A percentile compares a stretch with the other conserved stretches of the same genome.
These are phyloP conservation scores for Geosmithia putterillii DNA, from an alignment of 2,329 filamentous ascomycete species.

Conservation along the genomic window DNA sequence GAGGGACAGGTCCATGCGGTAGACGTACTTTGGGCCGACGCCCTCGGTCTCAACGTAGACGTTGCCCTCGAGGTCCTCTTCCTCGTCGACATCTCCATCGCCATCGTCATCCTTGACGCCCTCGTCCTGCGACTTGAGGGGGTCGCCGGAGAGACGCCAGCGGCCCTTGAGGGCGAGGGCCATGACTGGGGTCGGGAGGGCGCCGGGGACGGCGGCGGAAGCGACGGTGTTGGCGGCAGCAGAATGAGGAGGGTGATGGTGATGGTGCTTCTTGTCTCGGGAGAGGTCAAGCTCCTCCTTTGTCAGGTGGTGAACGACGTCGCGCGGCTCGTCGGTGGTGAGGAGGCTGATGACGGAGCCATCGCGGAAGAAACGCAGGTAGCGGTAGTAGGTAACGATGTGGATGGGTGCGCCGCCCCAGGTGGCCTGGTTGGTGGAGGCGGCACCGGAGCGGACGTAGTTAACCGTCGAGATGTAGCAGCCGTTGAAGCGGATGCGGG, in stretches of 20 bases:
- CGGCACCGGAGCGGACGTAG: conserved; percentile 74
- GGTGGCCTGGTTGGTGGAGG: conserved; percentile 55
- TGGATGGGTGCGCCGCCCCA: conserved; percentile 71
- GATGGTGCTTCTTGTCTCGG: conserved; percentile 5
- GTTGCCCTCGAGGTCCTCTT: conserved; percentile 45
- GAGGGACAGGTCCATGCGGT: conserved; percentile 67
- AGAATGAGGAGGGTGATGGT: conserved; percentile 6
- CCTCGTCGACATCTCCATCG: too few species aligned
- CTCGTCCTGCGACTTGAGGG: conserved; percentile 11
- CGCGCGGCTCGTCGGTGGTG: conserved; percentile 68
- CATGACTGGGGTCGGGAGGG: conserved; percentile 42
- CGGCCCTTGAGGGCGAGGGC: conserved; percentile 50
- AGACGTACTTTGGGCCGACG: conserved; percentile 65
- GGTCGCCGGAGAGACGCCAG: conserved; percentile 37
- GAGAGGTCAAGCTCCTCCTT: conserved; percentile 48
- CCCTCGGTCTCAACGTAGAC: conserved; percentile 81
- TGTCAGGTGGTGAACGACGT: conserved; percentile 76
- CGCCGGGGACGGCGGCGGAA: neutral
- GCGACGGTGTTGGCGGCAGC: conserved; percentile 2
- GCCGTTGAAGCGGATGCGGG: conserved; percentile 85
- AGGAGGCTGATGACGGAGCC: conserved; percentile 72
- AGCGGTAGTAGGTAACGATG: conserved; percentile 96
- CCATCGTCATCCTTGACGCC: conserved; percentile 6
- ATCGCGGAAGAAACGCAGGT: conserved; percentile 88
- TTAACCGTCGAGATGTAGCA: conserved; percentile 96